Base-by-base conservation (phyloP, 495 filamentous ascomycete genomes). In the Mycothermus thermophilus region DNA sequence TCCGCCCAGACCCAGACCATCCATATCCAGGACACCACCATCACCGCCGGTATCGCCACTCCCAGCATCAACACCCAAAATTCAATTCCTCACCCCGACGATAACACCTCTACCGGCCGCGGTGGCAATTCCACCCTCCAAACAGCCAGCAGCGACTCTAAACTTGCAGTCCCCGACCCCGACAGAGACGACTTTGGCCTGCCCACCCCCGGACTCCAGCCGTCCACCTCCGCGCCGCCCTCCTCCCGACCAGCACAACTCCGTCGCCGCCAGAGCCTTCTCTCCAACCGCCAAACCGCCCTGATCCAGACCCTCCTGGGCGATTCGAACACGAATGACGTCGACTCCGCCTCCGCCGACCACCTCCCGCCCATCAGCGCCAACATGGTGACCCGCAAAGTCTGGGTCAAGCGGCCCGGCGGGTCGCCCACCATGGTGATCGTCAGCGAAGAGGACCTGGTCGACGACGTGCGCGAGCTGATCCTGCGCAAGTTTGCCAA, bases 401-500 rank as follows among this genome's bases (percentile, higher is more conserved):
- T 96, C 40, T 97, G 90, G 90, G 90, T 96, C 43, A 87, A 77
- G 60, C 69, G 90, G 40, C 77, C 77, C 9, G 72, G 77, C 38
- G 83, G 74, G 27, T 94, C 87, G 26, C 76, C 90, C 37, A 97
- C 90, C 16, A 61, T 86, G 43, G 80, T 97, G 25, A 75, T 80
- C 29, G 80, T 92, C 43, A 66, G 73, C 39, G 80, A 88, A 48
- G 84, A 93, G 49, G 83, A 92, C 46, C 55, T 97, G 57, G 90
- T 96, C 13, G 90, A 97, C 50, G 92, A 95, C 60, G 77, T 93
- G 34, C 76, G 87, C 37, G 92, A 95, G 45, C 72, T 86, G 69
- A 86, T 96, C 17, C 62, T 97, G 44, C 74, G 72, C 43, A 96
- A 94, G 60, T 97, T 95, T 54, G 75, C 72, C 32, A 97, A 97